Conservation (phyloP, 768 basidiomycete species). For the Trametes cinnabarina region DNA sequence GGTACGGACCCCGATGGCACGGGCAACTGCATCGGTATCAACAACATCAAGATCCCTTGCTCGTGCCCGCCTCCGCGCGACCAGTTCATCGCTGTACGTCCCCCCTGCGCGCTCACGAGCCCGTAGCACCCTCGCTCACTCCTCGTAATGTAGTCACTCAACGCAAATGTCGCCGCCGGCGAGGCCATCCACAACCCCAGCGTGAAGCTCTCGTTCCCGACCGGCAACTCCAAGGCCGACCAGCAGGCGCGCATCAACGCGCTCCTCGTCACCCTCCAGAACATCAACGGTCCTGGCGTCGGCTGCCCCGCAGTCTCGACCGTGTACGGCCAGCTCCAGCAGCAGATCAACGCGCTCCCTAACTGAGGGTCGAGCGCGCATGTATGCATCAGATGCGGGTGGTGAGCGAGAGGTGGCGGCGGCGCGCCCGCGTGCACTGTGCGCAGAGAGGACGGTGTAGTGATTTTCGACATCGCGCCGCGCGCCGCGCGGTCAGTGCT, state of each 20-base stretch:
- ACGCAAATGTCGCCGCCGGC: conserved; percentile 59
- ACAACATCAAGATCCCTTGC: conserved; percentile 42
- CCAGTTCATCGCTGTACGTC: conserved; percentile 33
- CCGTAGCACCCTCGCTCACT: background rate
- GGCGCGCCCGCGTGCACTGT: no score
- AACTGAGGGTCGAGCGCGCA: conserved; percentile 3
- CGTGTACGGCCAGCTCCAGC: conserved; percentile 40
- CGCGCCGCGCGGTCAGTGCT: background rate
- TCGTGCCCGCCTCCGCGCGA: conserved; percentile 38
- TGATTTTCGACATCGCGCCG: background rate
- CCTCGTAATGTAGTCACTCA: conserved; percentile 7
- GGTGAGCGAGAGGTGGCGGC: no score
- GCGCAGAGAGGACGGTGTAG: no score
- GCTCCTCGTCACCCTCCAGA: conserved; percentile 70
- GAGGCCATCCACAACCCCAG: conserved; percentile 64
- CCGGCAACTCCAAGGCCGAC: conserved; percentile 37
- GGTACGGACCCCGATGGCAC: conserved; percentile 24
- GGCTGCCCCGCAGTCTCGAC: conserved; percentile 68
- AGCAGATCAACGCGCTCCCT: conserved; percentile 25
- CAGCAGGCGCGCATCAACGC: conserved; percentile 47
- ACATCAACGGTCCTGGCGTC: conserved; percentile 61
- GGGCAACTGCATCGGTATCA: conserved; percentile 37
- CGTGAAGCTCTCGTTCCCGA: conserved; percentile 43
- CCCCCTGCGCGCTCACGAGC: background rate
- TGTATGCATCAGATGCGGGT: no score